Evolutionary conservation across 1,284 basidiomycete genomes (phyloP), one percentile per base, ranked within the genome.

Genomic region (Cerrena zonata): DNA sequence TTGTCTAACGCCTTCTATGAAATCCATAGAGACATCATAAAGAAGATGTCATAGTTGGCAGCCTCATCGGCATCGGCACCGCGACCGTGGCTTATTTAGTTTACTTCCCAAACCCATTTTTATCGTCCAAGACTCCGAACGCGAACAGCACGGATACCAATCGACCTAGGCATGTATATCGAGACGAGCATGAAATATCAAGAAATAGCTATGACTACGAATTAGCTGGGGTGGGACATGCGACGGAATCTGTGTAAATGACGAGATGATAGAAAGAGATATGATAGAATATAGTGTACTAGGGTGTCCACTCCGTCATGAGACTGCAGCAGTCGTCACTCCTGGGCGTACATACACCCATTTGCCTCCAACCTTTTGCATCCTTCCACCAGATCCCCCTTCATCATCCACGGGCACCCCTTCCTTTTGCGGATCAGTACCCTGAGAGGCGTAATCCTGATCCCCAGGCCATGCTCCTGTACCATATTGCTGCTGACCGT

Each of bases 291-390:
- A 53, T 70, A 74, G 45, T 15, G 53, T 74, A 62, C 78, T 56
- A 24, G 41, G 54, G 53, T 48, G 56, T 50, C 49, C 56, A 60
- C 27, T 53, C 51, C 55, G 56, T 23, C 18, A 34, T 47, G 46
- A 37, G 11, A 45, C 44, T 27, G 13, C 19, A 15, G 47, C 23
- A 15, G 47, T 39, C 52, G 7, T 53, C 26, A 23, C 54, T 18
- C 51, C 56, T 37, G 22, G 40, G 34, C 72, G 77, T 56, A 84
- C 78, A 67, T 85, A 88, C 53, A 84, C 68, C 86, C 85, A 87
- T 60, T 76, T 79, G 64, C 82, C 86, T 34, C 80, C 85, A 18
- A 87, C 71, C 59, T 73, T 78, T 67, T 82, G 79, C 86, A 89
- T 89, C 52, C 74, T 69, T 27, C 83, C 83, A 13, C 71, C 69